Evolutionary conservation across 2,329 filamentous ascomycete species (phyloP), one percentile per base, ranked within the genome.

Genomic region (Niveomyces coronatus): DNA sequence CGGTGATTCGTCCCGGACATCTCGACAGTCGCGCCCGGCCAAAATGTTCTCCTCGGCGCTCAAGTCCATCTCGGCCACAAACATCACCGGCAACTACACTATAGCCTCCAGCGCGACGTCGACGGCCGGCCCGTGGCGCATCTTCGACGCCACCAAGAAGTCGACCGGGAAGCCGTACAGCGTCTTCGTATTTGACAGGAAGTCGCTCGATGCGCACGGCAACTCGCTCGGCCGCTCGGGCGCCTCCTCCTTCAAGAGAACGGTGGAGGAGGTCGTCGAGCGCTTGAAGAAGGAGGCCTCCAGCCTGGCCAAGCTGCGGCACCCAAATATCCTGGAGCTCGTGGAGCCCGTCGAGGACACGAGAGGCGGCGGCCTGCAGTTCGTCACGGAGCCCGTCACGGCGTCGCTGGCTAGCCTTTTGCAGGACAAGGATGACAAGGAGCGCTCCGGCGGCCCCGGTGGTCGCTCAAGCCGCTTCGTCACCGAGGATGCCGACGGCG

Each of bases 111-210:
- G 76, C 43, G 75, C 83, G 9, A 81, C 77, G n/a, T 83, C 86
- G 36, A 77, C 77, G 37, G 85, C 88, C 13, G 91, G 91, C 14
- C 85, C 88, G 42, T 98, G 91, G 91, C 94, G 87, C 66, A 91
- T 98, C 53, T 89, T 89, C 70, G 88, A 95, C 64, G 88, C 85
- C 42, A 96, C 94, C 68, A 93, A 93, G 65, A 96, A 95, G 64
- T 86, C 83, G 20, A 94, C 87, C 0, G 85, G 85, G 48, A 94
- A 91, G 58, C 61, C 80, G 7, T 91, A 82, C 39, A 95, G 88
- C 13, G 79, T 96, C 48, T 98, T 96, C 53, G 79, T 96, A 47
- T 95, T 96, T 57, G 91, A 98, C 48, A 81, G 79, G 56, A 94
- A 93, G 62, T 76, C 77, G 1, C 67, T 98, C 39, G 88, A 95